phyloP scores from a whole-genome alignment of 371 early-diverging fungal genomes.

The Rhizopus arrhizus region DNA sequence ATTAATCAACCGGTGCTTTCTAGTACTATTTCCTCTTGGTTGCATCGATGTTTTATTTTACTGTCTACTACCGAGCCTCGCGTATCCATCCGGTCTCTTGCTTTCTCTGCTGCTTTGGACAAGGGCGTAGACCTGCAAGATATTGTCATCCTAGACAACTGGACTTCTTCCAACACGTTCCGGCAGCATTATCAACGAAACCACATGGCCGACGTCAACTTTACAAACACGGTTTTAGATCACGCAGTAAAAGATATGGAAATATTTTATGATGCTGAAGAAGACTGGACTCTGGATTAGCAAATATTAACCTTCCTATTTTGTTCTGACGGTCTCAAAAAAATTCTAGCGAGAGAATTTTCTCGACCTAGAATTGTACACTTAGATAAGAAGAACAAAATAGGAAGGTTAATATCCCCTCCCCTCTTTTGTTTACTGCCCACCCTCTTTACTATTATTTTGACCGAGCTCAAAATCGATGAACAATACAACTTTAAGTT shows the following conservation, averaged over 20 bases:
- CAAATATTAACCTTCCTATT: slow-evolving; percentile 12
- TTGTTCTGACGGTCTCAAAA: not conserved
- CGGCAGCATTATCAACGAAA: slow-evolving; percentile 19
- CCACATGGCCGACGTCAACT: slow-evolving; percentile 10
- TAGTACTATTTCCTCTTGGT: slow-evolving; percentile 8
- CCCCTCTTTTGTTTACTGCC: too few relatives aligned
- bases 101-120: slow-evolving; percentile 11
- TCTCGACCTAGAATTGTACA: too few relatives aligned
- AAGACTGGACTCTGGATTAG: slow-evolving; percentile 12
- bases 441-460: too few relatives aligned
- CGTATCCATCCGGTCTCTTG: slow-evolving; percentile 14
- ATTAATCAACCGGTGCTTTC: not conserved
- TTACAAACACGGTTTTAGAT: slow-evolving; percentile 4
- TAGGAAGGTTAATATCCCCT: too few relatives aligned
- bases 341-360: too few relatives aligned
- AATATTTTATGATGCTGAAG: slow-evolving; percentile 5
- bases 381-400: too few relatives aligned
- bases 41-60: slow-evolving; percentile 6
- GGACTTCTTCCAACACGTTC: slow-evolving; percentile 10
- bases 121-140: slow-evolving; percentile 10
- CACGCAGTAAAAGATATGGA: not conserved
- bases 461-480: too few relatives aligned
- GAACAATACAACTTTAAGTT: too few relatives aligned
- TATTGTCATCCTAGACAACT: slow-evolving; percentile 20
- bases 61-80: slow-evolving; percentile 8